Base-by-base conservation (phyloP, 805 yeast genomes). In the Brettanomyces sp. region DNA sequence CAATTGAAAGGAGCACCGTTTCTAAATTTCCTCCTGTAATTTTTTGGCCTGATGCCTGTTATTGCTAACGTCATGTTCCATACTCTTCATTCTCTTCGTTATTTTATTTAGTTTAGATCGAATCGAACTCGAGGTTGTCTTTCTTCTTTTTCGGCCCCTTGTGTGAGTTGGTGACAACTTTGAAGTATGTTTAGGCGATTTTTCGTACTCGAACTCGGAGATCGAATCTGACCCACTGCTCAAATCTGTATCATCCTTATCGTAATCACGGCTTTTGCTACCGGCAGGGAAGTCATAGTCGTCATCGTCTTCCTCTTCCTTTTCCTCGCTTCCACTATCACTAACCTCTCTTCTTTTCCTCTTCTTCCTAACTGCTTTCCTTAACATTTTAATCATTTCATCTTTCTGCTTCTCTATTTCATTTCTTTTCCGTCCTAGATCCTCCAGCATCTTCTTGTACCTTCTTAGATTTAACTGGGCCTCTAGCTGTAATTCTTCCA, bases 401-500 rank as follows among this genome's bases (percentile, higher is more conserved):
- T 58, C 54, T 41, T 53, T 60, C 39, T 61, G 62, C 34, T 43
- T 45, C 39, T 59, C 63, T 6, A 60, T 45, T 11, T 54, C 57
- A n/a, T 49, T 50, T 30, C 61, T 50, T 41, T 59, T 56, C 11
- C 50, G 45, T 23, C 60, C 62, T 21, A 62, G 43, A 11, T 58
- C 62, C 14, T 32, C 30, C 42, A 52, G 52, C 42, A 60, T 22
- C 24, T 50, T 50, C 39, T 57, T 60, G 39, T 60, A 58, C 18
- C 52, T 55, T 28, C 59, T 48, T 39, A 52, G 47, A 36, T 51
- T 55, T 18, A 55, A 44, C 41, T 61, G 62, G 22, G 53, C 50
- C 55, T 83, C 82, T 57, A 73, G 71, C 54, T 74, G 79, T 56
- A 82, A 66, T 59, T 78, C 79, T 52, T 78, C 76, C 62, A 82